Evolutionary conservation across 257 asterid species (phyloP), one percentile per base, ranked within the genome.

Genomic region (Coffea eugenioides): DNA sequence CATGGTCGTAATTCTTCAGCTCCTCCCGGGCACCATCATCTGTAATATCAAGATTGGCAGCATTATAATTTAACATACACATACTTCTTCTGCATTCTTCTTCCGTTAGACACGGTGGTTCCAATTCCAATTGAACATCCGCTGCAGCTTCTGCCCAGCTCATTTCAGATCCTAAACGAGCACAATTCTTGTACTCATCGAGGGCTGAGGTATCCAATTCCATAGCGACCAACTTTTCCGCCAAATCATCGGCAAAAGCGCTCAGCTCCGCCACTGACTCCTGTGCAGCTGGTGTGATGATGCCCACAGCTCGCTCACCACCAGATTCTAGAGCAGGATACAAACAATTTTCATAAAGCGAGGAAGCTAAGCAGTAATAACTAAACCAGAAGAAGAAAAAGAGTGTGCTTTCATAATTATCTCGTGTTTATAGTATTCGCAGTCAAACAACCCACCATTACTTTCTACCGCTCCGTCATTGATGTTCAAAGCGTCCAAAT

Each of bases 231-330:
- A 64, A 61, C 6, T 54, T 51, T 45, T 75, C 71, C 0, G 52
- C 46, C 34, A 80, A 4, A 36, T 25, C 23, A 14, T 23, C n/a
- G 7, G 36, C 70, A 15, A 39, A 3, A 34, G 48, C 36, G 62
- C 18, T 76, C 6, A 23, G 61, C 65, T 45, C 51, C 16, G 31
- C n/a, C 67, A 20, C 45, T 39, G 61, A 27, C 70, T 79, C 73
- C 51, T 27, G 25, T 45, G 79, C 71, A 78, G 79, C 71, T 69
- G 31, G 34, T 56, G 56, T 52, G 34, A 31, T 31, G 14, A 68
- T 25, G 71, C 70, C 79, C 8, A n/a, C 8, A 34, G 25, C 71
- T 43, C n/a, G 70, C 57, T 54, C 31, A n/a, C 45, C 74, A 6
- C 57, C 75, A 31, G 75, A 67, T 27, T 51, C 75, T 77, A 36